Evolutionary conservation across 2,329 filamentous ascomycete species (phyloP).

Genomic region (Penicillium crustosum): DNA sequence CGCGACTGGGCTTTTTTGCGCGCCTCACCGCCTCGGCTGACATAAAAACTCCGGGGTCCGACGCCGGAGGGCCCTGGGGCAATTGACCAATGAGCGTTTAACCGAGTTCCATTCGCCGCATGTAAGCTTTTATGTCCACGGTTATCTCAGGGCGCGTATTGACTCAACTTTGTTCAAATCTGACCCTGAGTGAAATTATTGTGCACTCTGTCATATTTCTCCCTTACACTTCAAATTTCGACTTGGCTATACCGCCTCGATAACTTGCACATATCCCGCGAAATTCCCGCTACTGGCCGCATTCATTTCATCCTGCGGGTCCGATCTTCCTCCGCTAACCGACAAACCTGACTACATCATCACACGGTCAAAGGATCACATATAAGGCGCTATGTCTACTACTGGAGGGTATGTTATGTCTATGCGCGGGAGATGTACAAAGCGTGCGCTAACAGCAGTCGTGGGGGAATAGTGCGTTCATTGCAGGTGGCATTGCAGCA

Average conservation of each 20-base stretch:
- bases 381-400: constrained; percentile 50
- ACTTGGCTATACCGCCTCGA: background rate
- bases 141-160: constrained; percentile 11
- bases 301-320: constrained; percentile 8
- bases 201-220: background rate
- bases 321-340: constrained; percentile 23
- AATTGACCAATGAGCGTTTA: constrained; percentile 16
- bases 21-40: constrained; percentile 19
- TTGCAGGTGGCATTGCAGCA: constrained; percentile 93
- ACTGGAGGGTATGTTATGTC: constrained; percentile 48
- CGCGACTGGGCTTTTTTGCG: constrained; percentile 22
- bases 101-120: constrained; percentile 15
- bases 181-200: background rate
- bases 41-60: constrained; percentile 4
- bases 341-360: constrained; percentile 8
- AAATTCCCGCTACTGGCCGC: background rate
- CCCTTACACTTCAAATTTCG: background rate
- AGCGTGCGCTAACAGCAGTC: constrained; percentile 14
- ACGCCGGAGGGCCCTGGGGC: constrained; percentile 2
- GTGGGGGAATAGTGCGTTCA: constrained; percentile 66
- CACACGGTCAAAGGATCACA: background rate
- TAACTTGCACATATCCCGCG: background rate
- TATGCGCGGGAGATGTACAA: background rate
- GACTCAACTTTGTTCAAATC: constrained; percentile 2
- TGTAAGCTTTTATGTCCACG: constrained; percentile 24